phyloP scores from a whole-genome alignment of 2,329 filamentous ascomycete genomes.

The Xylaria digitata region DNA sequence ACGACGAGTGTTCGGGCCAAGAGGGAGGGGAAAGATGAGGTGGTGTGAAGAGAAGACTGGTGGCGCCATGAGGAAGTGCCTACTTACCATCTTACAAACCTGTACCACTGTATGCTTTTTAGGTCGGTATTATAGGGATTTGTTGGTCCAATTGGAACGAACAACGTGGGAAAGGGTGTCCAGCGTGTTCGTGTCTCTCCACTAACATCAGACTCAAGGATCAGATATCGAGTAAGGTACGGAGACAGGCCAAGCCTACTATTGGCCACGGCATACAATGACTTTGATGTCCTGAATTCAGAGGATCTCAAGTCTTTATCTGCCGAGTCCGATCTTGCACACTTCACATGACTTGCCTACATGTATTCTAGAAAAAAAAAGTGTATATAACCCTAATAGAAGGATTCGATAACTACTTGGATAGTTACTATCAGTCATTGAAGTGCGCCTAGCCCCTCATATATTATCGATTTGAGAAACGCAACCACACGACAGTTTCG shows the following conservation, averaged over 20 bases:
- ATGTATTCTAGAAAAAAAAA: not conserved
- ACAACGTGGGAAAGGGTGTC: slow-evolving; percentile 46
- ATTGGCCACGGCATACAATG: slow-evolving; percentile 29
- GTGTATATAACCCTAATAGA: not conserved
- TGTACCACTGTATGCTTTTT: slow-evolving; percentile 35
- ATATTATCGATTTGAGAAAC: not conserved
- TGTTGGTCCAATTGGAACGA: slow-evolving; percentile 44
- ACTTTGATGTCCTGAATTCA: slow-evolving; percentile 21
- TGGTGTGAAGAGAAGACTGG: slow-evolving; percentile 38
- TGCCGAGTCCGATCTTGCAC: slow-evolving; percentile 1
- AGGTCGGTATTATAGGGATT: slow-evolving; percentile 35
- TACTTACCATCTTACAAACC: slow-evolving; percentile 38
- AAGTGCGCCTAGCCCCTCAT: not conserved
- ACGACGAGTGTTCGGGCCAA: slow-evolving; percentile 37
- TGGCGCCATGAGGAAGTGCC: slow-evolving; percentile 40
- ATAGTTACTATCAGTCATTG: not conserved
- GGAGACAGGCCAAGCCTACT: slow-evolving; percentile 1
- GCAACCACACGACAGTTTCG: not conserved
- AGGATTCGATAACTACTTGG: not conserved
- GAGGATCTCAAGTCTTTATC: slow-evolving; percentile 5
- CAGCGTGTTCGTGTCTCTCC: slow-evolving; percentile 39
- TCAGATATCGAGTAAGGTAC: slow-evolving; percentile 29
- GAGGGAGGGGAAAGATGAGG: slow-evolving; percentile 33
- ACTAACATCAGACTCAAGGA: slow-evolving; percentile 33
- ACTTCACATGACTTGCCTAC: not conserved